Evolutionary conservation across 2,329 filamentous ascomycete genomes (phyloP), one percentile per base, ranked within the genome.

Genomic region (Emydomyces testavorans): DNA sequence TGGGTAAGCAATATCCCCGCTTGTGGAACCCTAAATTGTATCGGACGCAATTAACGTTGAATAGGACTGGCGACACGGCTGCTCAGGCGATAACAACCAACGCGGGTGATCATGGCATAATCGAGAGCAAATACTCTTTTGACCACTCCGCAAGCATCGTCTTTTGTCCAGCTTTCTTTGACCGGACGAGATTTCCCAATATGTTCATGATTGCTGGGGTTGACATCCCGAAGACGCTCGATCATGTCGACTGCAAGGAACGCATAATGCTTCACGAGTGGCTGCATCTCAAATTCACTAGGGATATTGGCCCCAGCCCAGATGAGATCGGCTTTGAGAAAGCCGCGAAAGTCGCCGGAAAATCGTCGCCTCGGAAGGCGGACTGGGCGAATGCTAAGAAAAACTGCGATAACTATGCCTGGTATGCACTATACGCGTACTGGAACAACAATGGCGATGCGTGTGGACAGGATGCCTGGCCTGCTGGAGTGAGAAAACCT

Each of bases 201-300:
- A 4, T 16, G 29, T 39, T 39, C 8, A 21, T 21, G 10, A 24
- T 41, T 26, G 29, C 37, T 5, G 37, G 29, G 4, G 28, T 16
- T 26, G 46, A 24, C 15, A 45, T 21, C 5, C 16, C 16, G n/a
- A 36, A 39, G 32, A 45, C 18, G 20, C 34, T 49, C 18, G 47
- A 45, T 8, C 13, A 45, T 6, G n/a, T 49, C 2, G 40, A 49
- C 40, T 44, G 38, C 39, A 36, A 21, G 31, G 40, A 49, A 32
- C 47, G 47, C 20, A 38, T 49, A 8, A 45, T 49, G 47, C 13
- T 49, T 21, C 39, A 49, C 35, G 47, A 49, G 32, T 49, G 47
- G 47, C 20, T 45, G 10, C 47, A 49, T 49, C 47, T 49, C 31
- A 24, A 49, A 35, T 45, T 43, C 20, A 37, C 40, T 11, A 29